phyloP scores from a whole-genome alignment of 2,329 filamentous ascomycete species.

The Hortaea sp. region DNA sequence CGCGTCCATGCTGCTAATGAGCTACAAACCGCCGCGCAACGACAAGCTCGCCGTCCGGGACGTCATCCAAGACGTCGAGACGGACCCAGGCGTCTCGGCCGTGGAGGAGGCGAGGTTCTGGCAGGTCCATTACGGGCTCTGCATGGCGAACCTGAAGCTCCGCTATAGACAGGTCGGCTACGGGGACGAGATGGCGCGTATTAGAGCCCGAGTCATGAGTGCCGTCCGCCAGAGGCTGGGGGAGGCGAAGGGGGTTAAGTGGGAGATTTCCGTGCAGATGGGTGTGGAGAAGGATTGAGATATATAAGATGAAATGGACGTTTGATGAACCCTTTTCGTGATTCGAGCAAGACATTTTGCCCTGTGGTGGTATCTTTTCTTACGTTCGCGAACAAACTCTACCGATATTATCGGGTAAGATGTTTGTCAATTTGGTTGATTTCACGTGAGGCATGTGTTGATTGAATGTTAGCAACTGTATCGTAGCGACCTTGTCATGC shows the following conservation, averaged over 20 bases:
- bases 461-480: too few species aligned
- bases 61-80: slow-evolving; percentile 76
- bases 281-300: slow-evolving; percentile 7
- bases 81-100: slow-evolving; percentile 62
- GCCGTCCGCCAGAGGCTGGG: slow-evolving; percentile 78
- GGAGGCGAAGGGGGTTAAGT: slow-evolving; percentile 69
- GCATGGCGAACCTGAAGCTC: slow-evolving; percentile 88
- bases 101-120: slow-evolving; percentile 93
- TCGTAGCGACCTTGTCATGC: too few species aligned
- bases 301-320: slow-evolving; percentile 20
- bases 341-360: too few species aligned
- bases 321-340: too few species aligned
- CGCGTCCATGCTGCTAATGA: slow-evolving; percentile 93
- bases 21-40: slow-evolving; percentile 48
- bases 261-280: slow-evolving; percentile 81
- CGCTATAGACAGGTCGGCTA: slow-evolving; percentile 55
- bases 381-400: too few species aligned
- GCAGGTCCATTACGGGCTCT: slow-evolving; percentile 96
- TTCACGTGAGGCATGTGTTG: too few species aligned
- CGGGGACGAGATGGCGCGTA: slow-evolving; percentile 53
- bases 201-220: slow-evolving; percentile 66
- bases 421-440: too few species aligned
- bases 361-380: too few species aligned
- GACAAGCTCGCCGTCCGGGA: slow-evolving; percentile 45
- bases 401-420: too few species aligned